These are phyloP conservation scores for Aureobasidium leucospermi DNA, from an alignment of 2,329 filamentous ascomycete genomes.

Conservation along the genomic window DNA sequence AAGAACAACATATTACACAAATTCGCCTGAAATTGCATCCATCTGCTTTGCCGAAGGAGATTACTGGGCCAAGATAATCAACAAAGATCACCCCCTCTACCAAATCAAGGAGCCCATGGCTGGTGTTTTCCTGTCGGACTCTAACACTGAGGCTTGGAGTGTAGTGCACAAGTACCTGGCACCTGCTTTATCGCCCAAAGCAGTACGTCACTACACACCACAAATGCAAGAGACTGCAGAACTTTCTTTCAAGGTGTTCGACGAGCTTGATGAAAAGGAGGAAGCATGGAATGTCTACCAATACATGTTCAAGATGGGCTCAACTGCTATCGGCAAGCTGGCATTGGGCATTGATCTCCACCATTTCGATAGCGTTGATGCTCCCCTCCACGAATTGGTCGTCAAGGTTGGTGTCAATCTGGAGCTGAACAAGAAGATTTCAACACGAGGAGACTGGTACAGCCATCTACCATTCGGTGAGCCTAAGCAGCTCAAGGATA, in stretches of 20 bases:
- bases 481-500: constrained; percentile 36
- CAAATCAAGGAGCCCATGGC: constrained; percentile 26
- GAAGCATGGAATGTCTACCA: constrained; percentile 43
- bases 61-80: constrained; percentile 38
- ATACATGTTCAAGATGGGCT: constrained; percentile 44
- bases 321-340: constrained; percentile 38
- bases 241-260: constrained; percentile 41
- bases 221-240: constrained; percentile 51
- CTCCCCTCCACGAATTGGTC: constrained; percentile 47
- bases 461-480: constrained; percentile 51
- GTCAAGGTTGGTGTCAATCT: constrained; percentile 43
- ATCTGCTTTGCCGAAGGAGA: constrained; percentile 28
- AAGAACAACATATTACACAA: constrained; percentile 27
- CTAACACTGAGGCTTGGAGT: constrained; percentile 44
- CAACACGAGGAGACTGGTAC: constrained; percentile 50
- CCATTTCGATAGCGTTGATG: constrained; percentile 37
- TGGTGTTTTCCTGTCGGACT: constrained; percentile 35
- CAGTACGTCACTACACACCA: constrained; percentile 53
- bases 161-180: constrained; percentile 55
- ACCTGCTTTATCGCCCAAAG: constrained; percentile 51
- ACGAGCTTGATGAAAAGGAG: constrained; percentile 39
- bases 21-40: constrained; percentile 29
- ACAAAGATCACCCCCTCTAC: constrained; percentile 24
- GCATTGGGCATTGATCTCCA: constrained; percentile 38
- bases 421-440: constrained; percentile 52